Conservation (phyloP, 306 rosid genomes). For the Dryas octopetala region DNA sequence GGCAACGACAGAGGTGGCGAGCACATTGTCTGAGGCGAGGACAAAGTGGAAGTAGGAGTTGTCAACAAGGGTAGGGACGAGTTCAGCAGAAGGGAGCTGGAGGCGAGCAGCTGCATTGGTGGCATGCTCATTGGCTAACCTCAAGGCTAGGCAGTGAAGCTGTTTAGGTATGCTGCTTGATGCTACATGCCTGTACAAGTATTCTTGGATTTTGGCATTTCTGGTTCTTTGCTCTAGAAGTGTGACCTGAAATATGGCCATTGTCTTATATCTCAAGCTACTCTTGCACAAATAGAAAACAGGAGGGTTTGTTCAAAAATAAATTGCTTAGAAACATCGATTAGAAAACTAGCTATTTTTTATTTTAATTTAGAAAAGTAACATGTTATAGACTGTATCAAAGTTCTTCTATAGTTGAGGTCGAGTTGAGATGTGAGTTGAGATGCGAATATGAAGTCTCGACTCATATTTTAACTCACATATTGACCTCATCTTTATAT, state of each 20-base stretch:
- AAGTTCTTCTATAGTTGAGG: too few species aligned
- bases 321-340: too few species aligned
- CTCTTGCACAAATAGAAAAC: background rate
- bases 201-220: slow-evolving; percentile 92
- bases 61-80: slow-evolving; percentile 90
- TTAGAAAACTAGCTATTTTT: too few species aligned
- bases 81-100: slow-evolving; percentile 91
- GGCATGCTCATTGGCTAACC: slow-evolving; percentile 86
- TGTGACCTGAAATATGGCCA: slow-evolving; percentile 41
- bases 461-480: too few species aligned
- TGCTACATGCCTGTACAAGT: slow-evolving; percentile 92
- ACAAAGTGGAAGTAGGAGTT: slow-evolving; percentile 82
- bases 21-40: slow-evolving; percentile 90
- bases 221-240: slow-evolving; percentile 90
- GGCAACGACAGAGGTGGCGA: slow-evolving; percentile 92
- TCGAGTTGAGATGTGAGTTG: too few species aligned
- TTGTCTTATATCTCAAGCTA: background rate
- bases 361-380: too few species aligned
- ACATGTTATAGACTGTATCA: too few species aligned
- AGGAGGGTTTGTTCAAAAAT: too few species aligned
- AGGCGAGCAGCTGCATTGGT: slow-evolving; percentile 95
- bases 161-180: slow-evolving; percentile 99
- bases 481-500: too few species aligned
- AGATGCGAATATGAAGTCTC: too few species aligned
- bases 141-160: slow-evolving; percentile 87